Evolutionary conservation across 768 basidiomycete genomes (phyloP).

Genomic region (Leccinum subgranulosum): DNA sequence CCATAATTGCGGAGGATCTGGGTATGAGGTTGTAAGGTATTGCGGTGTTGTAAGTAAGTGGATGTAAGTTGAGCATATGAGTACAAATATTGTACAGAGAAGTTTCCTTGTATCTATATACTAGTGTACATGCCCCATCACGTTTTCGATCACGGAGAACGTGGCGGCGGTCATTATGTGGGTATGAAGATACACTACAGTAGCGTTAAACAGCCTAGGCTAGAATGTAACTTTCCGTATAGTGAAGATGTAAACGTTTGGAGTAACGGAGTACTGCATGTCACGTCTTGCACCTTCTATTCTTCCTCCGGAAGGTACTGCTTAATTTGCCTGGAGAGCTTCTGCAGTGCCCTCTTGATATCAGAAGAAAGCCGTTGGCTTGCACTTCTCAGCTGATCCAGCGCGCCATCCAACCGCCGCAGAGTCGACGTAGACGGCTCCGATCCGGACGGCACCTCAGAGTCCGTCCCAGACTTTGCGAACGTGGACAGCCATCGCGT

Average conservation of each 20-base stretch:
- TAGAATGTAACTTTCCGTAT: not conserved
- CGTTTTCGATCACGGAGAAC: not conserved
- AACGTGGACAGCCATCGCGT: not conserved
- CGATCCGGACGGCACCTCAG: not conserved
- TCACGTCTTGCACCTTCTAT: no score
- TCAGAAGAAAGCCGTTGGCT: not conserved
- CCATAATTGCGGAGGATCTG: not conserved
- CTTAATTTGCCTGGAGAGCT: not conserved
- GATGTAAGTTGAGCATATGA: no score
- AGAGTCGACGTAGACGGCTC: not conserved
- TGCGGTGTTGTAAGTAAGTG: not conserved
- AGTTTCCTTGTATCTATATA: no score
- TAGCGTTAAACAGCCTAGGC: not conserved
- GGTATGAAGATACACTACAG: not conserved
- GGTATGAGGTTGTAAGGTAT: not conserved
- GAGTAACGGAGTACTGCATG: not conserved
- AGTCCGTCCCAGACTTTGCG: not conserved
- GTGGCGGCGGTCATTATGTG: not conserved
- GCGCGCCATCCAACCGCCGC: not conserved
- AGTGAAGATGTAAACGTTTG: not conserved
- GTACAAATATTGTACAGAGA: no score
- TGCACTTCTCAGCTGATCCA: not conserved
- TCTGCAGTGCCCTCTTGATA: constrained; percentile 1
- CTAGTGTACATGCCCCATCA: constrained; percentile 33
- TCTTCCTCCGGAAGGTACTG: not conserved